Evolutionary conservation across 1,284 basidiomycete species (phyloP).

Genomic region (Fomitopsis betulina): DNA sequence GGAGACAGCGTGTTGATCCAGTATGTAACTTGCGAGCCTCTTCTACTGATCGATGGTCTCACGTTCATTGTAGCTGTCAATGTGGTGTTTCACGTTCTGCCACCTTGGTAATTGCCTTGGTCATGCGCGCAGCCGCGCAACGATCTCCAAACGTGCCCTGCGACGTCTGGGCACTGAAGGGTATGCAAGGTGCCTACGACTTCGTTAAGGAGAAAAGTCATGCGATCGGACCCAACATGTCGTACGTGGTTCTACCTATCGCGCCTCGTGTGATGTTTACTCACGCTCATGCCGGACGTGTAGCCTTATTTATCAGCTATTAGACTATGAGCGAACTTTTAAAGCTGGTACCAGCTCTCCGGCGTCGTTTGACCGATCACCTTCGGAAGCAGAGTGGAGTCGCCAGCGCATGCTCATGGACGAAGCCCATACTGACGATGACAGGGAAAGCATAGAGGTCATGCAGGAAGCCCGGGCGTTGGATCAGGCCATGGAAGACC

Average conservation of each 20-base stretch:
- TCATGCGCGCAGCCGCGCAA: conserved; percentile 88
- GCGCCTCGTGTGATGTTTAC: conserved; percentile 8
- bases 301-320: conserved; percentile 93
- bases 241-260: conserved; percentile 51
- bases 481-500: conserved; percentile 81
- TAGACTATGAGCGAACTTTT: conserved; percentile 88
- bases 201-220: conserved; percentile 87
- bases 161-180: conserved; percentile 74
- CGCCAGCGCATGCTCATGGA: conserved; percentile 65
- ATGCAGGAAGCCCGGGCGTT: conserved; percentile 72
- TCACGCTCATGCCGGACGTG: conserved; percentile 9
- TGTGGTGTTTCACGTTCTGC: conserved; percentile 95
- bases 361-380: conserved; percentile 47
- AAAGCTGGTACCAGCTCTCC: conserved; percentile 47
- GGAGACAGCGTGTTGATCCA: conserved; percentile 84
- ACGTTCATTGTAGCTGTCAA: conserved; percentile 66
- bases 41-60: conserved; percentile 5
- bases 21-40: conserved; percentile 43
- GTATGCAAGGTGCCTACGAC: conserved; percentile 92
- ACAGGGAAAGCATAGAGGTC: conserved; percentile 51
- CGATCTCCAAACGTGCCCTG: conserved; percentile 62
- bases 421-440: conserved; percentile 46
- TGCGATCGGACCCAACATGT: conserved; percentile 94
- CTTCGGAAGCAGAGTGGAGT: conserved; percentile 80
- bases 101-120: conserved; percentile 88